These are phyloP conservation scores for Lactifluus subvellereus DNA, from an alignment of 768 basidiomycete species.

Conservation along the genomic window DNA sequence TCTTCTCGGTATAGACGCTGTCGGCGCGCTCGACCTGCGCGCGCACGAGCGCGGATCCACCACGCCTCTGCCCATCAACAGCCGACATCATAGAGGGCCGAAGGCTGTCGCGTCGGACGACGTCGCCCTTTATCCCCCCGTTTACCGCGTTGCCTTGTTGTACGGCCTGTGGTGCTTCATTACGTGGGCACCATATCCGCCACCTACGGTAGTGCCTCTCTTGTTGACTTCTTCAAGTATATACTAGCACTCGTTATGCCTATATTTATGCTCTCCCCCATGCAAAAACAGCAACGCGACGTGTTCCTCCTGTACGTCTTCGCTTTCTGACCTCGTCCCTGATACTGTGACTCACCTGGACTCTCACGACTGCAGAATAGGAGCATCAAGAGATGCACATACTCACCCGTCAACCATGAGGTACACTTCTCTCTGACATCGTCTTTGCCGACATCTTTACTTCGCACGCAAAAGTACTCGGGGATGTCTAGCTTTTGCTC, in stretches of 20 bases:
- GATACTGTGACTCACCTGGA: background rate
- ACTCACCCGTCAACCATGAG: constrained; percentile 51
- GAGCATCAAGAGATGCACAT: constrained; percentile 66
- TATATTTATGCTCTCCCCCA: constrained; percentile 56
- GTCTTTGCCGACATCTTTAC: constrained; percentile 94
- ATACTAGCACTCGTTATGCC: constrained; percentile 60
- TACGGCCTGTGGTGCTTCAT: constrained; percentile 57
- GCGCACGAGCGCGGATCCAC: constrained; percentile 7
- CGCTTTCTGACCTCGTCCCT: constrained; percentile 7
- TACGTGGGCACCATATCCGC: constrained; percentile 65
- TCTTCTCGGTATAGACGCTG: constrained; percentile 65
- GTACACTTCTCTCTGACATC: constrained; percentile 82
- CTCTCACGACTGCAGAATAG: constrained; percentile 36
- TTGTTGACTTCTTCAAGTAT: constrained; percentile 72
- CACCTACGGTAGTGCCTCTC: constrained; percentile 48
- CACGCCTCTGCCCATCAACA: constrained; percentile 27
- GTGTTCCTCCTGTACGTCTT: constrained; percentile 69
- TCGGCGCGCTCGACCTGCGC: constrained; percentile 59
- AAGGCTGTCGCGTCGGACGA: constrained; percentile 35
- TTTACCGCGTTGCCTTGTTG: constrained; percentile 60
- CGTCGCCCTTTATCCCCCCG: constrained; percentile 44
- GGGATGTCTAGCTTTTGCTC: constrained; percentile 85
- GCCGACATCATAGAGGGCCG: constrained; percentile 26
- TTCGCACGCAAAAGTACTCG: constrained; percentile 93
- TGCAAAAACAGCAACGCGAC: constrained; percentile 67